Base-by-base conservation (phyloP, 495 filamentous ascomycete species). In the Penicillium argentinense region DNA sequence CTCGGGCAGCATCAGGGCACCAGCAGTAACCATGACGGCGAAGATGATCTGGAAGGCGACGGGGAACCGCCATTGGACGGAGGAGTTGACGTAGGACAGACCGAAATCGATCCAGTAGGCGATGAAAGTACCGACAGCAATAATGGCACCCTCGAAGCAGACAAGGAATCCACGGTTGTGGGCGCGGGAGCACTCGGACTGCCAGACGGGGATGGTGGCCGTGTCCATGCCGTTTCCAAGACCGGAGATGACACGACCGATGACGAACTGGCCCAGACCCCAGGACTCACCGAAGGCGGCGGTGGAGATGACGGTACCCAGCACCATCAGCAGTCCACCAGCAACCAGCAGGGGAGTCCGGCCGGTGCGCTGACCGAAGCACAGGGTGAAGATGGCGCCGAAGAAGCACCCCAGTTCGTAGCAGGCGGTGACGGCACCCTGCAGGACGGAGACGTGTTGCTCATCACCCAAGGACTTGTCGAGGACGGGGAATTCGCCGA, bases 71-170 rank as follows among this genome's bases (percentile, higher is more conserved):
- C 84, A 88, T 11, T 62, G 56, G 24, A 64, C 56, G 9, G 60
- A 64, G 25, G 23, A 38, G n/a, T 63, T 23, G 39, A 65, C 67
- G 56, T 86, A 91, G 7, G 79, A 81, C 23, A 84, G 76, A 33
- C 87, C 88, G 50, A 87, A 92, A 54, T 90, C 86, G 45, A 92
- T 75, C 88, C 88, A 92, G 71, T 91, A 91, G 19, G 86, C 86
- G 21, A 91, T 82, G 30, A 89, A 67, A 41, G 68, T 72, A 82
- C 88, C 88, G 53, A 91, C 86, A 18, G 87, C 87, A 47, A 91
- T 89, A 45, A 82, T 76, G 32, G 79, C 83, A 54, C 88, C 88
- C 62, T 91, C 86, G 57, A 91, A 87, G 66, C 87, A 91, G 60
- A 91, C 87, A 41, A 91, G 72, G 17, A 89, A 79, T 33, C 87